Percentiles rank a stretch among this genome's conserved stretches.
phyloP scores from a whole-genome alignment of 345 rosid genomes.

The Euphorbia peplus region DNA sequence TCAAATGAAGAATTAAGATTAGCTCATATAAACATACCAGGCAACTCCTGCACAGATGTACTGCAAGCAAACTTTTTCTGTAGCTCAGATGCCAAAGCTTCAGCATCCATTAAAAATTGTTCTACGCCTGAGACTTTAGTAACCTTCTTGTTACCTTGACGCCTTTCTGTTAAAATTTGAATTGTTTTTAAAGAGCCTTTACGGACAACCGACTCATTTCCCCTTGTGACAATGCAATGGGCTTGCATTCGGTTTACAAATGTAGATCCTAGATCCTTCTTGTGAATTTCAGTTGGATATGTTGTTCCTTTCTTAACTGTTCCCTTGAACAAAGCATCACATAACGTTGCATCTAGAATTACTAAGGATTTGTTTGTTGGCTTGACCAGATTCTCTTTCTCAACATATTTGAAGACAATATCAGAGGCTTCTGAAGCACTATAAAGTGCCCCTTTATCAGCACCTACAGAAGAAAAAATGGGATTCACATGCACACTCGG shows the following conservation, averaged over 20 bases:
- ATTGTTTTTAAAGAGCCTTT: constrained; percentile 74
- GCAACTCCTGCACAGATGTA: constrained; percentile 74
- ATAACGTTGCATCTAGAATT: constrained; percentile 70
- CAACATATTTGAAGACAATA: constrained; percentile 67
- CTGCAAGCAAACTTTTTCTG: constrained; percentile 99
- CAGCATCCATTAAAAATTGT: constrained; percentile 76
- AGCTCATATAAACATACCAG: constrained; percentile 39
- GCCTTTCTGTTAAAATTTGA: constrained; percentile 86
- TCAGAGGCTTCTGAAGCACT: constrained; percentile 83
- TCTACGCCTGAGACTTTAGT: constrained; percentile 80
- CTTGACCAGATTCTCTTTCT: constrained; percentile 80
- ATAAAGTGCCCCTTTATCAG: constrained; percentile 64
- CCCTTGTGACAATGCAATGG: constrained; percentile 66
- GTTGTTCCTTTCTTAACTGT: constrained; percentile 86
- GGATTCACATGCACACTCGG: constrained; percentile 78
- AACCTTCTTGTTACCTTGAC: constrained; percentile 92
- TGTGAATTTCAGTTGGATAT: constrained; percentile 86
- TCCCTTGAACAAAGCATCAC: constrained; percentile 92
- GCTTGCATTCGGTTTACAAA: constrained; percentile 85
- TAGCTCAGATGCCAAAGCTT: constrained; percentile 83
- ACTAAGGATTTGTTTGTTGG: constrained; percentile 59
- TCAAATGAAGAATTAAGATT: neutral
- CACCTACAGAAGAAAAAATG: constrained; percentile 76
- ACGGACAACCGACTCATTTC: constrained; percentile 67
- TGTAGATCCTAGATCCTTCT: constrained; percentile 67